Evolutionary conservation across 306 rosid genomes (phyloP).

Genomic region (Quercus wislizeni): DNA sequence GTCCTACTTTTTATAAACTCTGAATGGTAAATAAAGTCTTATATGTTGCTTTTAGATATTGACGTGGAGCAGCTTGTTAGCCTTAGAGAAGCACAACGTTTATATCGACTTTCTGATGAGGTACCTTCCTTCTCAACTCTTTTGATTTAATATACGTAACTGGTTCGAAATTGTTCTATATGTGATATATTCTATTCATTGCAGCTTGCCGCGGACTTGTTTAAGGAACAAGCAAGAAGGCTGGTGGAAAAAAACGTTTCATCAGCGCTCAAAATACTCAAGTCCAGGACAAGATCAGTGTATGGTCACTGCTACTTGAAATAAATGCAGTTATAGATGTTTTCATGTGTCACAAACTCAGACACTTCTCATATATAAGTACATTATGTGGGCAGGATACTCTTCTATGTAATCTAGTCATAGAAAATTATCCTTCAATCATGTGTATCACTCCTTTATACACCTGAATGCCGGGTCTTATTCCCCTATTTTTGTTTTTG

Average conservation of each 20-base stretch:
- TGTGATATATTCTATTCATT: conserved; percentile 27
- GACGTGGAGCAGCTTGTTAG: conserved; percentile 58
- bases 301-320: conserved; percentile 33
- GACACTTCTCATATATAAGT: not conserved
- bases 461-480: not conserved
- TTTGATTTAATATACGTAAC: conserved; percentile 8
- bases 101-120: conserved; percentile 78
- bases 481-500: not conserved
- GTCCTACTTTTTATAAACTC: conserved; percentile 6
- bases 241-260: conserved; percentile 78
- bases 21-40: conserved; percentile 17
- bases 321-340: conserved; percentile 2
- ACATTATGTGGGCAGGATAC: not conserved
- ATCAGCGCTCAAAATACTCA: conserved; percentile 54
- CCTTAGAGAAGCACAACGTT: conserved; percentile 68
- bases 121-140: conserved; percentile 36
- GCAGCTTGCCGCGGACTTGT: conserved; percentile 81
- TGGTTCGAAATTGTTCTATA: conserved; percentile 17
- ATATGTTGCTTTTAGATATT: conserved; percentile 50
- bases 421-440: not conserved
- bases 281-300: conserved; percentile 84
- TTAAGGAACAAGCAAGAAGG: conserved; percentile 70
- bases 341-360: not conserved
- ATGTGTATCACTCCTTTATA: not conserved
- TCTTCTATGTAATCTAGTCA: not conserved